These are phyloP conservation scores for Dactylis glomerata DNA, from an alignment of 176 grass and related monocot species.

Conservation along the genomic window DNA sequence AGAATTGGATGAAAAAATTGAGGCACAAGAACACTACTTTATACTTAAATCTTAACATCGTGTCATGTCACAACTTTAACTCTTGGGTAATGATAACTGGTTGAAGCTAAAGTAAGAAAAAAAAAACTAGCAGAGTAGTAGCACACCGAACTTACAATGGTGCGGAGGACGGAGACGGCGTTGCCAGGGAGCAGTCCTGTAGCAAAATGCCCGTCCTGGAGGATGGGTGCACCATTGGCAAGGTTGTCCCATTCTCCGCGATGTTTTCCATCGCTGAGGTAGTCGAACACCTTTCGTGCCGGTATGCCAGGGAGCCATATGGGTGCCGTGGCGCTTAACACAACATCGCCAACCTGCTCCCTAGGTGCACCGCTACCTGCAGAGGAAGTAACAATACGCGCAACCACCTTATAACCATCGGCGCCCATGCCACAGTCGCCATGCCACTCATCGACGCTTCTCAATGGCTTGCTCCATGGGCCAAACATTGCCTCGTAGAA, in stretches of 20 bases:
- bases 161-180: slow-evolving; percentile 51
- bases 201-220: slow-evolving; percentile 32
- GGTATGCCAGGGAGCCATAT: slow-evolving; percentile 33
- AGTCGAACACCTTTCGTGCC: slow-evolving; percentile 23
- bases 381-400: slow-evolving; percentile 22
- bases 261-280: slow-evolving; percentile 25
- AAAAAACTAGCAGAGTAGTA: neutral
- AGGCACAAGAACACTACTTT: neutral
- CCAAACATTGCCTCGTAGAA: slow-evolving; percentile 26
- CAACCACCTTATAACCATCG: neutral
- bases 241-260: slow-evolving; percentile 40
- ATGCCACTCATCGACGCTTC: neutral
- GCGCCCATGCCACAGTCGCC: neutral
- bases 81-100: too few species aligned
- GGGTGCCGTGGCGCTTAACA: slow-evolving; percentile 29
- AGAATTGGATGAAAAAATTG: neutral
- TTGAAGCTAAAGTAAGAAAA: too few species aligned
- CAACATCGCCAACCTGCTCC: neutral
- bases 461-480: neutral
- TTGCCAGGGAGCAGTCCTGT: slow-evolving; percentile 42
- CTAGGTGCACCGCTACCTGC: neutral
- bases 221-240: slow-evolving; percentile 2
- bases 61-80: too few species aligned
- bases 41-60: too few species aligned
- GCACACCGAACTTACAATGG: slow-evolving; percentile 31